Base-by-base conservation (phyloP, 106 monocot genomes). In the Dioscorea alata region DNA sequence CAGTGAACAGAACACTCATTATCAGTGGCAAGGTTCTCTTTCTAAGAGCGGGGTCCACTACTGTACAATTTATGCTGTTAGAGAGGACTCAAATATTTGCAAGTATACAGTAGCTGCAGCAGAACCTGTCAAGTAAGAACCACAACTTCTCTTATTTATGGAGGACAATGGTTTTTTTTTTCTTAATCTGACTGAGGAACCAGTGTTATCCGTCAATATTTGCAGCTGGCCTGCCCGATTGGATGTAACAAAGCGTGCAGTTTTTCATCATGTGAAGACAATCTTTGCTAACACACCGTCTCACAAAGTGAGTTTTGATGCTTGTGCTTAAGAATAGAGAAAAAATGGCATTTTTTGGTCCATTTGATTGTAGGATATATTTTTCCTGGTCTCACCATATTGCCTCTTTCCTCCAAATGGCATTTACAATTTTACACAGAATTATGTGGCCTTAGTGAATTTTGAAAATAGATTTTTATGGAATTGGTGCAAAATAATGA, bases 181-280 rank as follows among this genome's bases (percentile, higher is more conserved):
- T 22, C 59, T 60, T 48, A 58, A 60, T 28, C 28, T 60, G 63
- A 50, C 57, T 14, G 50, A 42, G 2, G 1, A 42, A 42, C 42
- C 42, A 42, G 42, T 42, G 42, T 42, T 21, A 63, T 66, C 57
- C 16, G 20, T 51, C 79, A 13, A 60, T 70, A 52, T 73, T 42
- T 86, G 69, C 81, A 94, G 99, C 34, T 99, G 99, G 99, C 93
- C 99, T 70, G 51, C 83, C 50, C 87, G 66, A 56, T 78, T 99
- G 65, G 99, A 99, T 82, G 87, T 99, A 60, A 99, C 99, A 35
- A 92, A 99, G 66, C 81, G 99, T 13, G 88, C 99, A 23, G 93
- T 87, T 58, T 79, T 83, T 71, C 78, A 70, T 49, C 84, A 90
- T 83, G 99, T 90, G 17, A 90, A 68, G 73, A 71, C 90, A 69